Evolutionary conservation across 495 filamentous ascomycete genomes (phyloP), one percentile per base, ranked within the genome.

Genomic region (Penicillium bovifimosum): DNA sequence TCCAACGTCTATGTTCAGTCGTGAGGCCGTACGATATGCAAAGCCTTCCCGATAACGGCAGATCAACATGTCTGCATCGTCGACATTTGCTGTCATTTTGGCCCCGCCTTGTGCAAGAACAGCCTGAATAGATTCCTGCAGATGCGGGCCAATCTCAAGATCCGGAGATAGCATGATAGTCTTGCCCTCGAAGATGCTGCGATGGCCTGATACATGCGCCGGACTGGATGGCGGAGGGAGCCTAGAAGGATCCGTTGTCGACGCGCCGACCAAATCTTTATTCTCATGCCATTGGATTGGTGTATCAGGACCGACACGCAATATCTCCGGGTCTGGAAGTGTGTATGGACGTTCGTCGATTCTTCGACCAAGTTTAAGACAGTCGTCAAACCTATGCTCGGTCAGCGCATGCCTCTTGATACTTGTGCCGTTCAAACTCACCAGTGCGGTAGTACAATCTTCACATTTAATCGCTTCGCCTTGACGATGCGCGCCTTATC

Each of bases 361-460:
- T 41, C 86, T 80, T 59, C 85, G 86, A 33, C 91, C 89, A 39
- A 99, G 82, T 67, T 87, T 90, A 31, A 99, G 79, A 65, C 93
- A 99, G 62, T 96, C 92, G 56, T 97, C 93, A 61, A 99, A 96
- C 88, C 88, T 92, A 49, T 16, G n/a, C 50, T 29, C 10, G 6
- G 31, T 61, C 44, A 55, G 35, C 40, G 14, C 33, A 17, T 2
- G 33, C 27, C 26, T 11, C 18, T 48, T 48, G 10, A 7, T 7
- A 28, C 26, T 2, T 18, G 1, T 28, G 2, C 20, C 20, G 18
- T 5, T 11, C 17, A 40, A 29, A 47, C 76, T 59, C 76, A 90
- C 93, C 95, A 97, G 64, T 99, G 95, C 27, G 95, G 95, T 43
- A 97, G 75, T n/a, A 98, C 87, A 50, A 95, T 85, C 66, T 89